These are phyloP conservation scores for Auricularia auricula-judae DNA, from an alignment of 768 basidiomycete genomes.

Conservation along the genomic window DNA sequence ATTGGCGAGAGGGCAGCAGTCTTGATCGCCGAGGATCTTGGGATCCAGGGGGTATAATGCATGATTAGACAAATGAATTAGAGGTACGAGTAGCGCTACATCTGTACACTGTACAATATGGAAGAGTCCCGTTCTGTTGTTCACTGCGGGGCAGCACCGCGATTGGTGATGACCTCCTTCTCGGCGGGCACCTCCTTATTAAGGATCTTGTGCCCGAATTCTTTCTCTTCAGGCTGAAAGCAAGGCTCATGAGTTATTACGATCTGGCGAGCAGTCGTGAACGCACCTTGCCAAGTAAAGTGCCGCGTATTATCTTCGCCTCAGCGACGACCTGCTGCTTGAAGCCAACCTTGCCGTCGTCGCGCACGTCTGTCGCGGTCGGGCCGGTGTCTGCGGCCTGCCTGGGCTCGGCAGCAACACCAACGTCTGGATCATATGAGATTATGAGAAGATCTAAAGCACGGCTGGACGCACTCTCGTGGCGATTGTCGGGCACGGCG, in stretches of 20 bases:
- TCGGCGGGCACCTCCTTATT: not conserved
- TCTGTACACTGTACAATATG: not conserved
- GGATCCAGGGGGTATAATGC: slow-evolving; percentile 16
- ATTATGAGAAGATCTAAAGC: no score
- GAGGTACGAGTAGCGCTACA: not conserved
- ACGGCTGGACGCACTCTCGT: no score
- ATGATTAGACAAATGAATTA: not conserved
- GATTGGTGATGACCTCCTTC: not conserved
- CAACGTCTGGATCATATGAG: no score
- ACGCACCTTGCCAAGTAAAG: not conserved
- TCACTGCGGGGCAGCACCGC: not conserved
- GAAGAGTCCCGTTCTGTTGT: no score
- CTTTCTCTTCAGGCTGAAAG: not conserved
- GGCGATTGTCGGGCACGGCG: no score
- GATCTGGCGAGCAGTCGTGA: not conserved
- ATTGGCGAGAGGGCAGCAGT: slow-evolving; percentile 54
- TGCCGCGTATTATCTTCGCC: not conserved
- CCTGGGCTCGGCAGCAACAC: no score
- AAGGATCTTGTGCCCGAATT: not conserved
- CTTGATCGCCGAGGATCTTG: slow-evolving; percentile 45
- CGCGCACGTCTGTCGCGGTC: not conserved
- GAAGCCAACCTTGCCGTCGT: not conserved
- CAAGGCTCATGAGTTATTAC: not conserved
- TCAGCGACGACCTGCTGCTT: not conserved
- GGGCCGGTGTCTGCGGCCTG: not conserved